Evolutionary conservation across 345 rosid species (phyloP).

Genomic region (Lumnitzera littorea): DNA sequence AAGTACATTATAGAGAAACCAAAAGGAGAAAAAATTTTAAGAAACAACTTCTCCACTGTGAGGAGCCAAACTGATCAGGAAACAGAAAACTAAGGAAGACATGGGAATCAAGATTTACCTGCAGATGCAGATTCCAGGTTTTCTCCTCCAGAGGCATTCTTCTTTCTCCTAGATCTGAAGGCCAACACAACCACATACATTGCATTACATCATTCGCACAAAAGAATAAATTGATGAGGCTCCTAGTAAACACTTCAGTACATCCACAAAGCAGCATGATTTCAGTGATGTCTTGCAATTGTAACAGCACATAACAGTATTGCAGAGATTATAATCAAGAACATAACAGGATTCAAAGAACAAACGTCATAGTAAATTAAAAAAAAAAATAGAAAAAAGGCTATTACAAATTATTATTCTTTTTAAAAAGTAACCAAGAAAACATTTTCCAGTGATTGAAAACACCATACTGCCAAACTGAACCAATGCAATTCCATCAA

Average conservation of each 20-base stretch:
- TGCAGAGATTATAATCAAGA: too few species aligned
- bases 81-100: too few species aligned
- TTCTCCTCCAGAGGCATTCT: constrained; percentile 70
- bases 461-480: not conserved
- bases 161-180: constrained; percentile 87
- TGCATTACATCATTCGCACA: not conserved
- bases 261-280: too few species aligned
- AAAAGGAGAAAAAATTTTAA: not conserved
- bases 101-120: constrained; percentile 25
- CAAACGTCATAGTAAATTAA: too few species aligned
- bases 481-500: not conserved
- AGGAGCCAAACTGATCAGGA: too few species aligned
- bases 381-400: too few species aligned
- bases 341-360: too few species aligned
- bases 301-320: not conserved
- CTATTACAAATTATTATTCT: not conserved
- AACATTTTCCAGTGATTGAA: not conserved
- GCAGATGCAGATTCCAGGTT: constrained; percentile 59
- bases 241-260: not conserved
- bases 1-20: constrained; percentile 1
- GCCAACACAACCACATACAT: constrained; percentile 1
- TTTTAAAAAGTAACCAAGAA: not conserved
- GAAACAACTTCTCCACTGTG: too few species aligned
- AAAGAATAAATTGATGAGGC: not conserved
- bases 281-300: not conserved